A percentile compares a stretch with the other conserved stretches of the same genome.
These are phyloP conservation scores for Thyridium curvatum DNA, from an alignment of 2,329 filamentous ascomycete genomes.

Conservation along the genomic window DNA sequence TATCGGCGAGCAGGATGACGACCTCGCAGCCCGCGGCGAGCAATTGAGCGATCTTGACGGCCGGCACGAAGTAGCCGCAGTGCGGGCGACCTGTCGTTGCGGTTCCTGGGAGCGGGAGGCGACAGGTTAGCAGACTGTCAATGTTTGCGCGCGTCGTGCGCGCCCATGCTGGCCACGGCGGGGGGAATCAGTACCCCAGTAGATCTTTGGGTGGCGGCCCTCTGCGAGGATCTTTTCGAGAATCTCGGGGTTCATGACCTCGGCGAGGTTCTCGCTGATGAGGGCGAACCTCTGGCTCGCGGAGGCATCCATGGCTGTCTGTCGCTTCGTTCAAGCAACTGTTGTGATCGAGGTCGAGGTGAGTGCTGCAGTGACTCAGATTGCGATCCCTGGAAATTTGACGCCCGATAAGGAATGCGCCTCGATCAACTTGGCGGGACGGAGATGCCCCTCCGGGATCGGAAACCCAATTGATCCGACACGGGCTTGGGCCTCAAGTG, in stretches of 20 bases:
- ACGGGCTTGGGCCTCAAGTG: too few relatives aligned
- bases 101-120: slow-evolving; percentile 42
- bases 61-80: slow-evolving; percentile 82
- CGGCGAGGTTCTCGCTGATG: slow-evolving; percentile 74
- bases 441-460: too few relatives aligned
- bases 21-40: slow-evolving; percentile 79
- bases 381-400: too few relatives aligned
- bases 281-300: slow-evolving; percentile 56
- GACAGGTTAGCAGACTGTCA: slow-evolving; percentile 3
- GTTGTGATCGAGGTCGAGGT: too few relatives aligned
- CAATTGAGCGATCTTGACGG: slow-evolving; percentile 85
- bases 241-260: slow-evolving; percentile 79
- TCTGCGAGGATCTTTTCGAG: slow-evolving; percentile 67
- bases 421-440: too few relatives aligned
- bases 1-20: slow-evolving; percentile 68
- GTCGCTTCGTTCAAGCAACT: too few relatives aligned
- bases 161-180: neutral
- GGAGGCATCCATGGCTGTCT: too few relatives aligned
- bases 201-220: slow-evolving; percentile 68
- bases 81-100: slow-evolving; percentile 85
- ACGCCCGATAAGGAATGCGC: too few relatives aligned
- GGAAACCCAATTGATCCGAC: too few relatives aligned
- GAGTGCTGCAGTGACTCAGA: too few relatives aligned
- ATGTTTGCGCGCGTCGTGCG: neutral
- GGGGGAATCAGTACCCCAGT: slow-evolving; percentile 58